These are phyloP conservation scores for Phytophthora meadii DNA, from an alignment of 352 stramenopile species.

Conservation along the genomic window DNA sequence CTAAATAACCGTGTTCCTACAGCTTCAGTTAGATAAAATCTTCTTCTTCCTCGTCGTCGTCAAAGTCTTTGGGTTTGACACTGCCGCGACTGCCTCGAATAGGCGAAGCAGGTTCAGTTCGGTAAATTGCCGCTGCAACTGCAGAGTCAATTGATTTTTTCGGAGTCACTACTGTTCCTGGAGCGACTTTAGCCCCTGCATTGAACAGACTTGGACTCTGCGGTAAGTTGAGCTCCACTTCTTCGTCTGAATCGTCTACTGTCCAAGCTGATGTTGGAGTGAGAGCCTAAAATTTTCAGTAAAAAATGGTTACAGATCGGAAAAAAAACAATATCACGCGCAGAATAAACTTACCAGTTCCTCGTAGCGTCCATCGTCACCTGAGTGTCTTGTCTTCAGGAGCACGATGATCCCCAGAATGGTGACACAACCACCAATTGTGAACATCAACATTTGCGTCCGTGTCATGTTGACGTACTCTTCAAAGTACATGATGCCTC, in stretches of 20 bases:
- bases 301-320: conserved; percentile 1
- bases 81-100: conserved; percentile 28
- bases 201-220: conserved; percentile 36
- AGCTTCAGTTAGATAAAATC: conserved; percentile 67
- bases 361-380: conserved; percentile 58
- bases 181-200: conserved; percentile 28
- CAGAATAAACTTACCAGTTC: conserved; percentile 56
- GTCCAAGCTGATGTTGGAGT: conserved; percentile 84
- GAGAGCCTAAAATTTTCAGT: conserved; percentile 51
- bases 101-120: conserved; percentile 25
- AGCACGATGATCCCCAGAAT: conserved; percentile 82
- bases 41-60: conserved; percentile 65
- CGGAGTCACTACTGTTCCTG: conserved; percentile 23
- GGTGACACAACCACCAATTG: conserved; percentile 73
- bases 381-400: conserved; percentile 62
- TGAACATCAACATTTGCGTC: conserved; percentile 84
- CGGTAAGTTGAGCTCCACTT: conserved; percentile 72
- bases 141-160: conserved; percentile 22
- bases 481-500: conserved; percentile 93
- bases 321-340: conserved; percentile 13
- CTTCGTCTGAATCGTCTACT: conserved; percentile 83
- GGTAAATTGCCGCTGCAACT: conserved; percentile 33
- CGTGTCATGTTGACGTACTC: conserved; percentile 89
- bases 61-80: conserved; percentile 32
- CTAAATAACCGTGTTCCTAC: conserved; percentile 22